Conservation (phyloP, 805 yeast genomes). For the Suhomyces kilbournensis region DNA sequence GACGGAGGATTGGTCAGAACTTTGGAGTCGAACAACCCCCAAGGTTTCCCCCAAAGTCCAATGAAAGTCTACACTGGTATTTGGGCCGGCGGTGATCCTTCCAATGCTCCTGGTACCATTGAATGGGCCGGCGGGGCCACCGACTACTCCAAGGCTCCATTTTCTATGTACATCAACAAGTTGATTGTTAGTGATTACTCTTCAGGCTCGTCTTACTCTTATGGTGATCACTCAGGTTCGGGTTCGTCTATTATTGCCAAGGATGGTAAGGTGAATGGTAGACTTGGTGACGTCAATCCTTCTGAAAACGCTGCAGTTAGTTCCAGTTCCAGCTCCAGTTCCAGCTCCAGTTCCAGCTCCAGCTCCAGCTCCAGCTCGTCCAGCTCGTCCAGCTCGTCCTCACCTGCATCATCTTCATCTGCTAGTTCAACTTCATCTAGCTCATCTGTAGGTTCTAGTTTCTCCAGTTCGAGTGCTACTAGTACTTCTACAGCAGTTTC, state of each 20-base stretch:
- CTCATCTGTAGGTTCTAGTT: background rate
- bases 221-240: constrained; percentile 52
- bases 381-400: background rate
- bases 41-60: constrained; percentile 17
- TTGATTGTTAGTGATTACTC: constrained; percentile 42
- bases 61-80: constrained; percentile 26
- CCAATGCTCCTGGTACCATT: constrained; percentile 19
- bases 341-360: constrained; percentile 4
- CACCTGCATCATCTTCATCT: no score
- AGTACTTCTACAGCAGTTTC: no score
- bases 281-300: constrained; percentile 45
- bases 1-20: constrained; percentile 12
- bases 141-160: constrained; percentile 21
- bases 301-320: constrained; percentile 26
- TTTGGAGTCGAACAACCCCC: constrained; percentile 9
- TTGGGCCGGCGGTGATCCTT: constrained; percentile 53
- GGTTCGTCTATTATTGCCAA: constrained; percentile 59
- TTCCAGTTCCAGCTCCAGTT: background rate
- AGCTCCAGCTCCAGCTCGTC: constrained; percentile 3
- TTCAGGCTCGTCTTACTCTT: constrained; percentile 45
- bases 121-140: constrained; percentile 26
- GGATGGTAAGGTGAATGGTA: constrained; percentile 62
- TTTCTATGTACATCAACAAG: constrained; percentile 18
- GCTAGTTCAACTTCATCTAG: no score
- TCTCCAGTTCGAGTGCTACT: background rate